Base-by-base conservation (phyloP, 2,329 filamentous ascomycete genomes). In the Metarhizium album region DNA sequence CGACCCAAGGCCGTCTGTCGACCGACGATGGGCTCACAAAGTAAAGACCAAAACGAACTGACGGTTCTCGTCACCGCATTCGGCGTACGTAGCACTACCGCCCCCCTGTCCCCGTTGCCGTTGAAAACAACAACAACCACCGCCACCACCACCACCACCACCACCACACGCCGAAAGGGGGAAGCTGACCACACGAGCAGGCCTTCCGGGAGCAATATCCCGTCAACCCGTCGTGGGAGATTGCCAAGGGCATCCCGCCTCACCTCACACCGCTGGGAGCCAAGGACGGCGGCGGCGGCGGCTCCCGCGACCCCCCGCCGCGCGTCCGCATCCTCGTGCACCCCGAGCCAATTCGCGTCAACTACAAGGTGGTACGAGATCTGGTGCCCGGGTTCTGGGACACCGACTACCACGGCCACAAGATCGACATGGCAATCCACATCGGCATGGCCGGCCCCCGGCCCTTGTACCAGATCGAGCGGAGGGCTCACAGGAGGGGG, bases 201-300 rank as follows among this genome's bases (percentile, higher is more conserved):
- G 84, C 89, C 1, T 95, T 94, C 67, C 82, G 84, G 59, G 74
- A 70, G n/a, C 70, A 83, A 43, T 83, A 83, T 61, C 79, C 82
- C 27, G 70, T 83, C 53, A 95, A 95, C 63, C 87, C 89, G 8
- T 89, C 88, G 3, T 90, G 81, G 76, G 79, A 90, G 62, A 90
- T 95, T 62, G 82, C 85, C 46, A 75, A 73, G 24, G 73, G 71
- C 20, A 78, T 94, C n/a, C 83, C 87, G 3, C 66, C 76, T 2
- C 76, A 78, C 57, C 76, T 90, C 4, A 78, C 81, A 2, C 68
- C 74, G 1, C 64, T 73, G 14, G 67, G 70, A 47, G 64, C 65
- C 55, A 76, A 74, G 60, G 66, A 69, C 55, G 58, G 61, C 51
- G 55, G 59, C 47, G 59, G 61, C 29, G 58, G 62, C 45, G 46